Percentiles rank a stretch among this genome's conserved stretches.
Evolutionary conservation across 1,284 basidiomycete species (phyloP).

Genomic region (Naganishia sp.): DNA sequence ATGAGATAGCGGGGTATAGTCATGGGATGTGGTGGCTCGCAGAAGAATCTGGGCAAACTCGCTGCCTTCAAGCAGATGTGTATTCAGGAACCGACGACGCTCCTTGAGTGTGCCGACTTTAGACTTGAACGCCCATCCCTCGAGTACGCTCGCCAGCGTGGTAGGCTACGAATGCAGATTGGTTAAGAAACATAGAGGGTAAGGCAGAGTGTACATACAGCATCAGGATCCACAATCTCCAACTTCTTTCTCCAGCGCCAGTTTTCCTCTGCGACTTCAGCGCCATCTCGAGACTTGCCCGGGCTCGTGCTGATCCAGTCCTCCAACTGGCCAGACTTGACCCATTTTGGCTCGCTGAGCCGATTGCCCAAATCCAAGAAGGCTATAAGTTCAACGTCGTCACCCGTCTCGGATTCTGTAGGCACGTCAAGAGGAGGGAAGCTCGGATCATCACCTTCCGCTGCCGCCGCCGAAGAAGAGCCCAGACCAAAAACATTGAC

Average conservation of each 20-base stretch:
- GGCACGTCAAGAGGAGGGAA: constrained; percentile 40
- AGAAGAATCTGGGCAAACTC: constrained; percentile 90
- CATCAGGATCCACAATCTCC: constrained; percentile 87
- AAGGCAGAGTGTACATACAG: constrained; percentile 61
- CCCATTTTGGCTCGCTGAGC: constrained; percentile 92
- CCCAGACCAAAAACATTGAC: constrained; percentile 44
- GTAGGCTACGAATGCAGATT: constrained; percentile 64
- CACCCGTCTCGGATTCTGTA: constrained; percentile 12
- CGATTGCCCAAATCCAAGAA: constrained; percentile 83
- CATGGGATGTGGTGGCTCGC: constrained; percentile 82
- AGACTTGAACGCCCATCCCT: constrained; percentile 81
- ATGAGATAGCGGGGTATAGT: constrained; percentile 60
- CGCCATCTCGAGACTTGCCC: neutral
- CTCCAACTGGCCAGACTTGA: constrained; percentile 86
- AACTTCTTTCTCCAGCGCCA: constrained; percentile 89
- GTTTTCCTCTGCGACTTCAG: constrained; percentile 59
- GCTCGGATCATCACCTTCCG: constrained; percentile 4
- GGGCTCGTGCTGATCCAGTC: constrained; percentile 67
- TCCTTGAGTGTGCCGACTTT: constrained; percentile 71
- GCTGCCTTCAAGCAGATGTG: constrained; percentile 72
- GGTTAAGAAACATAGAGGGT: neutral
- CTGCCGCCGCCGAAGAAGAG: constrained; percentile 24
- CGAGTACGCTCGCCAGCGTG: constrained; percentile 83
- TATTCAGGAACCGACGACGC: constrained; percentile 81
- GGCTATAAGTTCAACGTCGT: constrained; percentile 50